These are phyloP conservation scores for Euphrasia confusa DNA, from an alignment of 257 asterid species.

Conservation along the genomic window DNA sequence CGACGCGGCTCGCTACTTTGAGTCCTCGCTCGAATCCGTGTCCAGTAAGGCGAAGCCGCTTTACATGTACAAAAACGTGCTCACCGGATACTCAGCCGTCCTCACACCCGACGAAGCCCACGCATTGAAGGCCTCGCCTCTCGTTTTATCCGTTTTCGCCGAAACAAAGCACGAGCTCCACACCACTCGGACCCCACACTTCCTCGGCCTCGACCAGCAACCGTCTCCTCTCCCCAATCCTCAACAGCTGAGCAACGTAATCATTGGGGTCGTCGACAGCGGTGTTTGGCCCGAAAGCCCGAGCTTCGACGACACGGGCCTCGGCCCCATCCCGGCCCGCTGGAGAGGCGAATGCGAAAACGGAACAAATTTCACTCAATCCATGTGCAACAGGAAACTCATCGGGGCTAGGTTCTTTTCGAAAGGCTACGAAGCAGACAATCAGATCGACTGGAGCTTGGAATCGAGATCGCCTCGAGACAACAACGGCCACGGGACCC, in stretches of 20 bases:
- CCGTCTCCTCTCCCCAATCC: conserved; percentile 57
- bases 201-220: conserved; percentile 64
- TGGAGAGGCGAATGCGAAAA: conserved; percentile 80
- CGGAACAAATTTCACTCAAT: conserved; percentile 54
- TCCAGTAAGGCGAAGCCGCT: conserved; percentile 64
- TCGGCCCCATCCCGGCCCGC: conserved; percentile 54
- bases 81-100: conserved; percentile 70
- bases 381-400: conserved; percentile 59
- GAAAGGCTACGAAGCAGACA: conserved; percentile 70
- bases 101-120: conserved; percentile 54
- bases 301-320: conserved; percentile 67
- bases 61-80: conserved; percentile 54
- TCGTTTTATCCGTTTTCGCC: conserved; percentile 56
- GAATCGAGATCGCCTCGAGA: conserved; percentile 35
- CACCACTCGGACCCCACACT: conserved; percentile 80
- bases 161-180: conserved; percentile 70
- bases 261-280: conserved; percentile 74
- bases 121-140: conserved; percentile 49
- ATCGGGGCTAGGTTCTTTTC: conserved; percentile 77
- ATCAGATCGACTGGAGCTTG: conserved; percentile 43
- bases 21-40: conserved; percentile 63
- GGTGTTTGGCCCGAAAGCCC: conserved; percentile 94
- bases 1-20: conserved; percentile 62
- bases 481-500: conserved; percentile 69
- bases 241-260: conserved; percentile 45